phyloP scores from a whole-genome alignment of 768 basidiomycete species.

The Termitomyces sp. region DNA sequence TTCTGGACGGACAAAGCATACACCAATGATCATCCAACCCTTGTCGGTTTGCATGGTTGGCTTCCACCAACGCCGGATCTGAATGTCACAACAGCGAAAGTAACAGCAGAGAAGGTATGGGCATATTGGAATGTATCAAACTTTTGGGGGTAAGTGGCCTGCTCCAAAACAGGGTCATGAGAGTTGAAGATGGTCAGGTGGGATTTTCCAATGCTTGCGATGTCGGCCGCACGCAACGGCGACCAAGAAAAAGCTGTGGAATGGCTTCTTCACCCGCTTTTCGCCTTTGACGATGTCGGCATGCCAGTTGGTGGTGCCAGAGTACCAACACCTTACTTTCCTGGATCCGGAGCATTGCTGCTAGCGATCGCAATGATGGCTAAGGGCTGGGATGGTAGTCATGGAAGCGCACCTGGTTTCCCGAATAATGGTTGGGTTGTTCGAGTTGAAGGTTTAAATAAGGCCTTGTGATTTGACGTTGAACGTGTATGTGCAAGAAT shows the following conservation, averaged over 20 bases:
- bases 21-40: conserved; percentile 52
- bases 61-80: conserved; percentile 44
- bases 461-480: conserved; percentile 6
- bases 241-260: conserved; percentile 43
- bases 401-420: conserved; percentile 21
- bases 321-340: conserved; percentile 56
- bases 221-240: conserved; percentile 53
- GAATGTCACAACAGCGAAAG: conserved; percentile 37
- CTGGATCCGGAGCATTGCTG: conserved; percentile 46
- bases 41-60: conserved; percentile 55
- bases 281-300: conserved; percentile 53
- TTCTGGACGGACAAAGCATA: conserved; percentile 48
- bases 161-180: background rate
- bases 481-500: too few species aligned
- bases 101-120: conserved; percentile 50
- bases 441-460: conserved; percentile 15
- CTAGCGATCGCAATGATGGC: conserved; percentile 54
- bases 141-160: conserved; percentile 41
- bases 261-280: conserved; percentile 49
- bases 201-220: conserved; percentile 61
- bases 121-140: conserved; percentile 47
- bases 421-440: conserved; percentile 24
- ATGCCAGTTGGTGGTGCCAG: conserved; percentile 52
- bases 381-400: conserved; percentile 44
- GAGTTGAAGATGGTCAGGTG: conserved; percentile 25